Evolutionary conservation across 306 rosid genomes (phyloP), one percentile per base, ranked within the genome.

Genomic region (Luffa acutangula): DNA sequence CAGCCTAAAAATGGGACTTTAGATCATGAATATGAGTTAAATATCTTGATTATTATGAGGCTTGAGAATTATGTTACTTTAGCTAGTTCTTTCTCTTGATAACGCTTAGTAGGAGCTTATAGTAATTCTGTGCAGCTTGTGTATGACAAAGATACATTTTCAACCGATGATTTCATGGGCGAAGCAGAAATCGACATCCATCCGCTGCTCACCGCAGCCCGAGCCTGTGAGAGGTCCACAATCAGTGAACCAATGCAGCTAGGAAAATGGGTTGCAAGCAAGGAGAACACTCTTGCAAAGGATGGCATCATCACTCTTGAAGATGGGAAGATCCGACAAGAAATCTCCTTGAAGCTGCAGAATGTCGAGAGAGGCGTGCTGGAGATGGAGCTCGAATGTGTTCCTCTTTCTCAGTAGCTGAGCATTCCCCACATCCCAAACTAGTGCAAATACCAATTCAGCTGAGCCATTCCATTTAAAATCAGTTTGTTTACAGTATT

Each of bases 171-270:
- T 83, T 95, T 89, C 78, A 95, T 95, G 97, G 98, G 98, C 1
- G 97, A 92, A 79, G 97, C 95, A 12, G 98, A 95, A 81, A 95
- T 95, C 52, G 97, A 95, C 85, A 95, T 95, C 83, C 89, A 91
- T 77, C 97, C 98, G 33, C 86, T 95, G 36, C 90, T 95, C n/a
- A 56, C 82, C 15, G 97, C 97, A 3, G 97, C 98, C 31, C 86
- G 78, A 76, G 92, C 97, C 21, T 81, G 77, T 14, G 98, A 95
- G 88, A 89, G 82, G 76, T 88, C 91, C 1, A 20, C 79, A 2
- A 37, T 37, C 74, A 59, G 78, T 12, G 89, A 90, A 69, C 63
- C 93, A 0, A 79, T 82, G 82, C 89, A 89, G 80, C 83, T 91
- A 10, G 96, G 90, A 41, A 87, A 88, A 83, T 92, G 88, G 92